Evolutionary conservation across 371 early-diverging fungal species (phyloP), one percentile per base, ranked within the genome.

Genomic region (Circinella minor): DNA sequence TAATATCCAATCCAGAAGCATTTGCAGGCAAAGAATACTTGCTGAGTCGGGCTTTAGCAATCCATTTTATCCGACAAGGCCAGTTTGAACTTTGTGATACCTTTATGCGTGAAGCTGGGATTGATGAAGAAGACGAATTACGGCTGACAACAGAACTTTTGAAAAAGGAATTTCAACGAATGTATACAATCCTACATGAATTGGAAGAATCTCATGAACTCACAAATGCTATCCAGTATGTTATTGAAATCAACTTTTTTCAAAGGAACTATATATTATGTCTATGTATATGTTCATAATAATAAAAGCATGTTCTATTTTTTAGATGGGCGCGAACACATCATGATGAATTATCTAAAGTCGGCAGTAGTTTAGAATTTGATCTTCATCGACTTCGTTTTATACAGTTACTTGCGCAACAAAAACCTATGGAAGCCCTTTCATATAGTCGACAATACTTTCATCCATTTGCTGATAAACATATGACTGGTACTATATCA

Each of bases 31-130:
- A 92, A 73, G 84, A 86, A 9, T 71, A 80, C 5, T 69, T 89
- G 36, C 70, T 96, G 46, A 74, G 82, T 51, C 82, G 80, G 36
- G 82, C 92, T 10, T 74, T 96, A 20, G 89, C 89, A 6, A 67
- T 83, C 68, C 96, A 96, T 67, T 93, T 97, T 72, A 86, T 96
- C 43, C 86, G 96, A n/a, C 90, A 96, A 76, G 97, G 97, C 18
- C 86, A 92, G 51, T 96, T 94, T 74, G 90, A 87, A 18, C 72
- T 93, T 18, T 94, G 89, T 27, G 86, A 90, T 36, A 73, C 81
- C 11, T 91, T 92, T 69, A 65, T 84, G 70, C 68, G 78, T 66
- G 73, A 85, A 74, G 83, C 88, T 66, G 81, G 70, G 63, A 72
- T 81, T 36, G 67, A 70, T 5, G 61, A 74, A 13, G 76, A 79